Percentiles rank a stretch among this genome's conserved stretches.
phyloP scores from a whole-genome alignment of 345 rosid genomes.

The Linum usitatissimum region DNA sequence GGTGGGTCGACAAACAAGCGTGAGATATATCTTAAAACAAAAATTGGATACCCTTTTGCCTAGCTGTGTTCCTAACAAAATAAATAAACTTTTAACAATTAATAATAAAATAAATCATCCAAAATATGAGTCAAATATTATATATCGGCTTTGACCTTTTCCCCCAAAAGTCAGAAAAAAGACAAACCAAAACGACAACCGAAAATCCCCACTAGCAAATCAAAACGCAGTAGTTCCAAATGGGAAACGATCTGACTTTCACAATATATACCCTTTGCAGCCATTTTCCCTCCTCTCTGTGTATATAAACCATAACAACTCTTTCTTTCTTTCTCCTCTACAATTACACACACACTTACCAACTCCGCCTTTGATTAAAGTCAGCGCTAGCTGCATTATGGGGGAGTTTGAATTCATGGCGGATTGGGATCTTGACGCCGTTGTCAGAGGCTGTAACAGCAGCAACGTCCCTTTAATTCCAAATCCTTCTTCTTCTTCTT shows the following conservation, averaged over 20 bases:
- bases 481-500: not conserved
- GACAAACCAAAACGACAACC: not conserved
- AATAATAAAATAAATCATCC: not conserved
- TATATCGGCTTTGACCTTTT: not conserved
- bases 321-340: not conserved
- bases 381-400: not conserved
- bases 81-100: too few species aligned
- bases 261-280: not conserved
- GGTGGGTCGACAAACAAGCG: not conserved
- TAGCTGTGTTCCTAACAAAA: not conserved
- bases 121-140: not conserved
- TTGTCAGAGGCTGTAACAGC: conserved; percentile 2
- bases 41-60: not conserved
- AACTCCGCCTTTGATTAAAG: not conserved
- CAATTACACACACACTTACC: not conserved
- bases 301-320: not conserved
- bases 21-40: not conserved
- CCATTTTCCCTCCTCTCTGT: not conserved
- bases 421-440: conserved; percentile 3
- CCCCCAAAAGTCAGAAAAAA: not conserved
- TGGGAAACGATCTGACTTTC: not conserved
- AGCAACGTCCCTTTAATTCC: not conserved
- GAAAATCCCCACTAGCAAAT: too few species aligned
- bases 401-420: conserved; percentile 1
- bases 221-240: not conserved